Base-by-base conservation (phyloP, 352 stramenopile genomes). In the Phytophthora pistaciae region DNA sequence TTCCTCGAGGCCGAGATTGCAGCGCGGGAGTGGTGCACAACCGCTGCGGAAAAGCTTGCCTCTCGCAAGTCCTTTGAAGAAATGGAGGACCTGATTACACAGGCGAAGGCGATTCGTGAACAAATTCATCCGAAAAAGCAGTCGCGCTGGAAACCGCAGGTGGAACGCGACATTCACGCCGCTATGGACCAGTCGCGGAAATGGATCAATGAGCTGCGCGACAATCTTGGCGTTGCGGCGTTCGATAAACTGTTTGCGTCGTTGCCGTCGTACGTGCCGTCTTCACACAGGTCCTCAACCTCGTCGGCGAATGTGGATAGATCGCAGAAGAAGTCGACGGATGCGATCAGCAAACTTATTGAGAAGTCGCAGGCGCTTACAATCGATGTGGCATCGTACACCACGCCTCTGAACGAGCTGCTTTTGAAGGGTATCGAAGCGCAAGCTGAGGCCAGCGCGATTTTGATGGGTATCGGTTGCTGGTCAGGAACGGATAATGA, bases 101-200 rank as follows among this genome's bases (percentile, higher is more conserved):
- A 93, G n/a, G 90, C 88, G 1, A 90, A 93, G 61, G 56, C 68
- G 2, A 96, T 97, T 63, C 86, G 90, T 2, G 82, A 88, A 33
- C 79, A 78, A 0, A 78, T 97, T 11, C 79, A 93, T 60, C 68
- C 85, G 2, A 92, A 93, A 62, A 94, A 91, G 31, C 90, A 93
- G 54, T 86, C 86, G 23, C 74, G 86, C 10, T 97, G 90, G 90
- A 94, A 96, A 40, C 90, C 90, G 13, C 85, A 93, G 42, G 77
- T 95, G 56, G 90, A 97, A 61, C 80, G 84, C 31, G 85, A 94
- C 56, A 95, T 97, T 29, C 76, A 91, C 36, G 74, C 82, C 5
- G 80, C 82, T 14, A 80, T 96, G 72, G 84, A 93, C 23, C 80
- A 79, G 50, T 78, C 87, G 5, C 84, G 83, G 6, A 80, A 89